Evolutionary conservation across 176 grass and related monocot genomes (phyloP).

Genomic region (Cenchrus purpureus): DNA sequence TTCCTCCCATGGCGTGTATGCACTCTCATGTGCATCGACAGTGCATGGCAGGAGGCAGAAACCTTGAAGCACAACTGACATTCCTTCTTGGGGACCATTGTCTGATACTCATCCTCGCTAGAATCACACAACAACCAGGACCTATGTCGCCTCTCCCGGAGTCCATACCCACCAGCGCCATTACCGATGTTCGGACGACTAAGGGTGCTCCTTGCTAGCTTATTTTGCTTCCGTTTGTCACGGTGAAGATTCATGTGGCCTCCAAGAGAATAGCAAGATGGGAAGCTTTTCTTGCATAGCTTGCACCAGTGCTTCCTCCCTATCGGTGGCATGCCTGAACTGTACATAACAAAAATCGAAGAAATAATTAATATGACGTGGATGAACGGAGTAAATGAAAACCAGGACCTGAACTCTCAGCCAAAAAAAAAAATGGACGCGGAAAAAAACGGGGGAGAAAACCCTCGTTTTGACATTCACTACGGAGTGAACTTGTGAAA

Average conservation of each 20-base stretch:
- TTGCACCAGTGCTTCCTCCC: constrained; percentile 47
- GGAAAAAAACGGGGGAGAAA: not conserved
- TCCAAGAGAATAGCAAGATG: constrained; percentile 37
- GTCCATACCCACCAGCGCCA: constrained; percentile 6
- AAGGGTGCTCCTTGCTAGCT: not conserved
- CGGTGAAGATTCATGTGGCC: constrained; percentile 51
- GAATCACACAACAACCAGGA: constrained; percentile 10
- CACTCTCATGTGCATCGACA: constrained; percentile 38
- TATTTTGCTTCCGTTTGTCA: constrained; percentile 28
- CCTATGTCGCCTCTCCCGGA: constrained; percentile 27
- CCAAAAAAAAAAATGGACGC: not conserved
- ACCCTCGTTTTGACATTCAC: not conserved
- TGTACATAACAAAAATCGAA: constrained; percentile 4
- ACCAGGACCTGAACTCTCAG: not conserved
- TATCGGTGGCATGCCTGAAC: constrained; percentile 37
- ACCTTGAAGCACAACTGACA: constrained; percentile 50
- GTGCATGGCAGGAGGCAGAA: constrained; percentile 13
- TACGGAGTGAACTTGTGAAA: not conserved
- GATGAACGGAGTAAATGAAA: not conserved
- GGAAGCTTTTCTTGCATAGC: constrained; percentile 51
- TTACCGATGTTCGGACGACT: not conserved
- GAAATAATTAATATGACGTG: not conserved
- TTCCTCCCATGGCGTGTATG: constrained; percentile 20
- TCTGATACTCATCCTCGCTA: constrained; percentile 33
- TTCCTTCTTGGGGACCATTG: constrained; percentile 27